Percentiles rank a stretch among this genome's conserved stretches.
Conservation (phyloP, 768 basidiomycete species). For the Lactifluus subvellereus region DNA sequence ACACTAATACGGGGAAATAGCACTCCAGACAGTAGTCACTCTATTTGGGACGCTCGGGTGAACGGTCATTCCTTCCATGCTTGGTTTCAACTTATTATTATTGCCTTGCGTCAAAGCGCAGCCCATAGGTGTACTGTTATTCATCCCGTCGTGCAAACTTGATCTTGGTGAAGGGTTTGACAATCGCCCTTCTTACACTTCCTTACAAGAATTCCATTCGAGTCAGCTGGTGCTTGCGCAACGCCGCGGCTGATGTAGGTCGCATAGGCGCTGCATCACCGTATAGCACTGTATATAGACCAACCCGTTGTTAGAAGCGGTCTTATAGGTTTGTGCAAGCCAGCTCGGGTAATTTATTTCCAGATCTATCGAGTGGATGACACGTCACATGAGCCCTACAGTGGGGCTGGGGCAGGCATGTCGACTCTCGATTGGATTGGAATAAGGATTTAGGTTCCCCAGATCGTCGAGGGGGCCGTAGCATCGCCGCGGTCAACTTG, state of each 20-base stretch:
- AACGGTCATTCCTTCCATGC: background rate
- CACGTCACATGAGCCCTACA: constrained; percentile 33
- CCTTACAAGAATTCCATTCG: constrained; percentile 50
- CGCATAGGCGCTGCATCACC: constrained; percentile 51
- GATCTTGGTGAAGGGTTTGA: constrained; percentile 33
- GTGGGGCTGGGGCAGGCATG: too few species aligned
- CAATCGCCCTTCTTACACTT: constrained; percentile 42
- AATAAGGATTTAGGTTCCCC: background rate
- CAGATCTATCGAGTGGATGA: constrained; percentile 57
- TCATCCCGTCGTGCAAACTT: background rate
- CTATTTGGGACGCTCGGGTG: background rate
- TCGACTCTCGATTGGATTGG: background rate
- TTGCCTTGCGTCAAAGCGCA: background rate
- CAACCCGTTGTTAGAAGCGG: constrained; percentile 16
- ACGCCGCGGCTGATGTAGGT: constrained; percentile 53
- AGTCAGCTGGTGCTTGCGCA: constrained; percentile 56
- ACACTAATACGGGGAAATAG: background rate
- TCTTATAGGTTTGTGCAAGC: constrained; percentile 37
- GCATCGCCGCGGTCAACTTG: constrained; percentile 45
- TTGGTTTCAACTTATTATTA: too few species aligned
- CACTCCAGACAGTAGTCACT: background rate
- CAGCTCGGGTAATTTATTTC: constrained; percentile 37
- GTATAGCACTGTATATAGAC: constrained; percentile 38
- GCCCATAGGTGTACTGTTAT: background rate
- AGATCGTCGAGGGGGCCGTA: constrained; percentile 45